Base-by-base conservation (phyloP, 148 eudicot genomes). In the Diospyros kaki region DNA sequence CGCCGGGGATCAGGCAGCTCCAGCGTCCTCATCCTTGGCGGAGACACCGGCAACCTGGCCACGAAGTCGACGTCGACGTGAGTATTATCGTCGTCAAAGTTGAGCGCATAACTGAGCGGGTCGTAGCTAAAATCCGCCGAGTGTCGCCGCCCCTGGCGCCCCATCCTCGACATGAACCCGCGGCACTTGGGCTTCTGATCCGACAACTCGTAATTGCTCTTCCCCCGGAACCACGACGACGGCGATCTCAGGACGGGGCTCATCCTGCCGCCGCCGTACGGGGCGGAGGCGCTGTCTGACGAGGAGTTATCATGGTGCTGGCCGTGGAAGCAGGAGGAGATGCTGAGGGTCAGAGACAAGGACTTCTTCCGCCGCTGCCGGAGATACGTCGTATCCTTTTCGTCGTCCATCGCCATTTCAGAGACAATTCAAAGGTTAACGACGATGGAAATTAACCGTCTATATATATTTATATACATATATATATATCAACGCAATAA, bases 101-200 rank as follows among this genome's bases (percentile, higher is more conserved):
- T 89, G 64, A 84, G 90, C 68, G 90, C 81, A 77, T 89, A 89
- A 60, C 92, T 89, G 54, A 89, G 69, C 2, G 92, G 90, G 50
- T 89, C 90, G 76, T 89, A 89, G 55, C 81, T 71, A 69, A 84
- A 89, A 66, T 89, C 90, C 4, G 78, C 76, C 10, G 87, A 71
- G 77, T 55, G 64, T 4, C 82, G 74, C 40, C 75, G 81, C 6
- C 84, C 84, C 70, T 75, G 74, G 38, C 75, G 52, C 8, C 83
- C 71, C 12, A 59, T 65, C 4, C 76, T 77, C 7, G 89, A 81
- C 73, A 86, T 77, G 63, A 81, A 2, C 44, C 63, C 66, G 15
- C 73, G 68, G 51, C 73, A 75, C 61, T 53, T 73, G n/a, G 40
- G 72, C 58, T 77, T 86, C 58, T 71, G 52, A 14, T 81, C 83